Evolutionary conservation across 2,329 filamentous ascomycete genomes (phyloP), one percentile per base, ranked within the genome.

Genomic region (Alternaria sp.): DNA sequence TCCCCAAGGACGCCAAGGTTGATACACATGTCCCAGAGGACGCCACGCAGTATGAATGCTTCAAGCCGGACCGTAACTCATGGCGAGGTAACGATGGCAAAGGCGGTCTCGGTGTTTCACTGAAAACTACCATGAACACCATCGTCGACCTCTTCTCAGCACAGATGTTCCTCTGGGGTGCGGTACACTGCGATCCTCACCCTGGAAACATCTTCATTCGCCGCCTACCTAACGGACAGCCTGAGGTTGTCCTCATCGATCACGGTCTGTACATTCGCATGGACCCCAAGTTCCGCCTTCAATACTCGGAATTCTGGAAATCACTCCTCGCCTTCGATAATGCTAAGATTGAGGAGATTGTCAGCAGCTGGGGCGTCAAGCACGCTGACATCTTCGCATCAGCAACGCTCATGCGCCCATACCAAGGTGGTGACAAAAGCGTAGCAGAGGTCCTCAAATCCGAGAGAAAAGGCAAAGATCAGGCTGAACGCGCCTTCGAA

Each of bases 151-250:
- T 98, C 34, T 99, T 98, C 82, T 92, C 90, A n/a, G 94, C 93
- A 3, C 94, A 98, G 75, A 98, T 98, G 86, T 99, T 97, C 83
- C 90, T 96, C 66, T 98, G 93, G 92, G 95, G 95, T 12, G 87
- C 92, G 43, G 92, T 98, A 0, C 94, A 99, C 81, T 97, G 94
- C 80, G 95, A 99, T 77, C 95, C 95, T 9, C 95, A 99, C 75
- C 95, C 95, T 1, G 94, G 94, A 28, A 99, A 99, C 80, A 95
- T 98, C 77, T 97, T 99, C 81, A 90, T 98, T 74, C 91, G 95
- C 8, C 90, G 95, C 8, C 84, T 92, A 16, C 91, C 93, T 1
- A 89, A 85, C 43, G 94, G 94, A n/a, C 86, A 88, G 43, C 86
- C 94, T 1, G 93, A 99, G 81, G 86, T 99, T 30, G 94, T 98